A percentile compares a stretch with the other conserved stretches of the same genome.
phyloP scores from a whole-genome alignment of 169 alveolate genomes.

The Eimeria zaria region DNA sequence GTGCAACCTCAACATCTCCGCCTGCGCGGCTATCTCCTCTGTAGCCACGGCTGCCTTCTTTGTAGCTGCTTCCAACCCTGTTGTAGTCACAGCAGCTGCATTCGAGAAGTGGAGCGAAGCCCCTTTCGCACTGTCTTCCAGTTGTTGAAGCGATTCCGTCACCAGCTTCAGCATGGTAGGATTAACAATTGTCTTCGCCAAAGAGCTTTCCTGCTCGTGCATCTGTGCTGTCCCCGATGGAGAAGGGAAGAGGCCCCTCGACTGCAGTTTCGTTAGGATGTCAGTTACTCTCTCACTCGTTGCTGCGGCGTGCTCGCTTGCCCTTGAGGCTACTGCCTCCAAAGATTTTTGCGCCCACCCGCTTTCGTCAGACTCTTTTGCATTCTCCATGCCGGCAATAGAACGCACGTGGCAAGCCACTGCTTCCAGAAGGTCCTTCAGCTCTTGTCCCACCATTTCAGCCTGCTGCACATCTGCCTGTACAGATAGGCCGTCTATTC shows the following conservation, averaged over 20 bases:
- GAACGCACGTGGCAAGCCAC: neutral
- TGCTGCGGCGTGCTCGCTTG: conserved; percentile 27
- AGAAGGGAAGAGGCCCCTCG: neutral
- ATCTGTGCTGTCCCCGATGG: neutral
- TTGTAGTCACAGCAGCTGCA: neutral
- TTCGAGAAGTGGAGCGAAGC: neutral
- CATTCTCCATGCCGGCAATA: neutral
- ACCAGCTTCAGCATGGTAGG: neutral
- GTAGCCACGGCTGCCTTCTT: neutral
- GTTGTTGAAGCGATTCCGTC: neutral
- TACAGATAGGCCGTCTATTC: neutral
- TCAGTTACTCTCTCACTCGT: neutral
- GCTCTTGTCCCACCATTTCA: neutral
- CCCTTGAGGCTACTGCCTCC: neutral
- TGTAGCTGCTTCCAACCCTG: neutral
- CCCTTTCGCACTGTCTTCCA: neutral
- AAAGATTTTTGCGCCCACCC: neutral
- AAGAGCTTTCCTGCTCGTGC: neutral
- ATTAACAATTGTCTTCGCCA: neutral
- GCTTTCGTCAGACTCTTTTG: neutral
- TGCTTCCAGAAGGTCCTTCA: neutral
- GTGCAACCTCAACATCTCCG: conserved; percentile 24
- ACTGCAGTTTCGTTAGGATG: neutral
- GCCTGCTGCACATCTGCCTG: neutral
- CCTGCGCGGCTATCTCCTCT: neutral